Base-by-base conservation (phyloP, 352 stramenopile species). In the Blastocystis sp. region DNA sequence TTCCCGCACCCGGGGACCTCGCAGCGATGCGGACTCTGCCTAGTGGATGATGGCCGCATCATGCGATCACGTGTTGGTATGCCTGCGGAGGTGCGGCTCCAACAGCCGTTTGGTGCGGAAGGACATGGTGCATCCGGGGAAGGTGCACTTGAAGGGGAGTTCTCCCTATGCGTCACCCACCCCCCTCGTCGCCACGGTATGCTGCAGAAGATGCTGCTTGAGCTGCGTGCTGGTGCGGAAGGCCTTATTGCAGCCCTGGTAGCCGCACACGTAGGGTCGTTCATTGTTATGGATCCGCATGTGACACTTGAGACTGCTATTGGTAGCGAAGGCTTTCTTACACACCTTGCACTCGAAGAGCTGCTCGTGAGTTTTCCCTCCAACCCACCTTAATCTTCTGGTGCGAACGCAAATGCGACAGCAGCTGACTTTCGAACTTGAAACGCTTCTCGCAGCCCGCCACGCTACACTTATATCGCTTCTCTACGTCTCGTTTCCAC, bases 101-200 rank as follows among this genome's bases (percentile, higher is more conserved):
- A 85, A 7, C 75, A 85, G 76, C 14, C 75, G 75, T 38, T 76
- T 72, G 2, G 75, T 85, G 21, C 63, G 57, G 51, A 85, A 85
- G 8, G 57, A 44, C n/a, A 44, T 44, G 21, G 36, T 85, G 48
- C 75, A 85, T 18, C 75, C 75, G 27, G 75, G 75, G 36, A 76
- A 85, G n/a, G 51, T 75, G 27, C 75, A 85, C 42, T 85, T 85
- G 46, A 73, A 85, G 18, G 75, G 75, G 24, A 36, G 40, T 8
- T 85, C 75, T 11, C 75, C 75, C 75, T 85, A 85, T 4, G 24
- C 32, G 9, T 44, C 21, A 72, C 34, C 18, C 1, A n/a, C 18
- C 6, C 32, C 8, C 16, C 11, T 24, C 1, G 4, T 21, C 32
- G 4, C 1, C 27, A 72, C 75, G 8, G 75, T 85, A 29, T 85